Base-by-base conservation (phyloP, 495 filamentous ascomycete species). In the Hypoxylon crocopeplum region DNA sequence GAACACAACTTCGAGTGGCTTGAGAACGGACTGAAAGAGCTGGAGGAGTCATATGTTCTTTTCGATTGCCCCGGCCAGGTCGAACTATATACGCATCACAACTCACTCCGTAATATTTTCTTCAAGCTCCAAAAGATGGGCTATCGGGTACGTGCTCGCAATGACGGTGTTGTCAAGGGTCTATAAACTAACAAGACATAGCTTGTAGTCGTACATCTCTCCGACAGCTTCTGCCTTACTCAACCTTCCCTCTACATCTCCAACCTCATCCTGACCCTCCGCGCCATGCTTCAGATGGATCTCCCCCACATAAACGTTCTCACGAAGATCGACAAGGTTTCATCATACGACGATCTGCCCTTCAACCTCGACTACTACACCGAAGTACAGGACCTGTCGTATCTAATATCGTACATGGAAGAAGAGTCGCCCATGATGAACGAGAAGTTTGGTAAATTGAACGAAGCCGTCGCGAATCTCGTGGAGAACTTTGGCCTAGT, bases 31-130 rank as follows among this genome's bases (percentile, higher is more conserved):
- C 62, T 96, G 48, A 88, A 86, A 50, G 82, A 84, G 66, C 72
- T 96, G 15, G 88, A 84, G 55, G 92, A 97, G 45, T 93, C 97
- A 55, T 98, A 98, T 73, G 78, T 98, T 40, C 72, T 98, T 3
- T 97, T 98, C 46, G 94, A 98, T 74, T 97, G 94, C 55, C 94
- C 94, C 0, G 94, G 94, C 1, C 94, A 98, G 68, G 94, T 97
- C 8, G 94, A 98, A 76, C 81, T 98, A 0, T 97, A 96, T 69
- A 97, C 93, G 33, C 93, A 97, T 70, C 94, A 98, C 72, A 81
- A 83, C 13, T 93, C 90, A 15, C 75, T 98, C 62, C 85, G 93
- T 46, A 95, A 94, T 68, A 90, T 98, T 54, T 93, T 98, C 72
- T 88, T 89, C 65, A 84, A 81, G 66, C 78, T 98, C 60, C 88